Conservation (phyloP, 2,329 filamentous ascomycete genomes). For the Cytospora schulzeri region DNA sequence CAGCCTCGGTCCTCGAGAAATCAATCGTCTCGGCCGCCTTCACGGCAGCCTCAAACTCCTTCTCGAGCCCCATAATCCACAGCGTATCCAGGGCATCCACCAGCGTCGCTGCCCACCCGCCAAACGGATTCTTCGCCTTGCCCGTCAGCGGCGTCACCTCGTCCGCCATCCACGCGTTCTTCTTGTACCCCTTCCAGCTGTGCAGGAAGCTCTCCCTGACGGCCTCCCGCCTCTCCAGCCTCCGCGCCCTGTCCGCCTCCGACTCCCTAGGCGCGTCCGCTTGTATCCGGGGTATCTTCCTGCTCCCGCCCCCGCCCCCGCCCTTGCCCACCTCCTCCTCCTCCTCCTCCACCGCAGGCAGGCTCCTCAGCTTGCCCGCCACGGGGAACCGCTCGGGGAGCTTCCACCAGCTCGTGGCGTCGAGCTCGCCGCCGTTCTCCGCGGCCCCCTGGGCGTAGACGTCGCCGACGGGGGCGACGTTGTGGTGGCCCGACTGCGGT, state of each 20-base stretch:
- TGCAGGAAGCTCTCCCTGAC: conserved; percentile 55
- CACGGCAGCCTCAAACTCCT: conserved; percentile 67
- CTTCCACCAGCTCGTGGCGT: conserved; percentile 36
- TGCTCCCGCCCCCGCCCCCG: not conserved
- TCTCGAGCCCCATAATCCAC: conserved; percentile 70
- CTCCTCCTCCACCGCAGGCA: conserved; percentile 40
- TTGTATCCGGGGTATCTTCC: conserved; percentile 58
- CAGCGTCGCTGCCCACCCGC: conserved; percentile 68
- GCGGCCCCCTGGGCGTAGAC: conserved; percentile 14
- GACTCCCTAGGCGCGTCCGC: conserved; percentile 53
- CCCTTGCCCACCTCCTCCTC: not conserved
- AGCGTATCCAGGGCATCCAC: conserved; percentile 71
- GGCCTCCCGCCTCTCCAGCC: conserved; percentile 44
- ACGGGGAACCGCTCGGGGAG: conserved; percentile 41
- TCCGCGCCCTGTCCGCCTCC: conserved; percentile 36
- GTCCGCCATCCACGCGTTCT: conserved; percentile 65
- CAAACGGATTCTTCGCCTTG: conserved; percentile 57
- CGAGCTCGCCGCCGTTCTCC: conserved; percentile 19
- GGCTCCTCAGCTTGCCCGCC: conserved; percentile 29
- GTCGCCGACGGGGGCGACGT: conserved; percentile 14
- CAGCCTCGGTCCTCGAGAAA: conserved; percentile 55
- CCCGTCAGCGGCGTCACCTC: conserved; percentile 62
- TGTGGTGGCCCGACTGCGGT: conserved; percentile 22
- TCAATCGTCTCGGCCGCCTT: conserved; percentile 60
- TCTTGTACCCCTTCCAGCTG: conserved; percentile 63